Evolutionary conservation across 1,284 basidiomycete species (phyloP), one percentile per base, ranked within the genome.

Genomic region (Erythrobasidium hasegawianum): DNA sequence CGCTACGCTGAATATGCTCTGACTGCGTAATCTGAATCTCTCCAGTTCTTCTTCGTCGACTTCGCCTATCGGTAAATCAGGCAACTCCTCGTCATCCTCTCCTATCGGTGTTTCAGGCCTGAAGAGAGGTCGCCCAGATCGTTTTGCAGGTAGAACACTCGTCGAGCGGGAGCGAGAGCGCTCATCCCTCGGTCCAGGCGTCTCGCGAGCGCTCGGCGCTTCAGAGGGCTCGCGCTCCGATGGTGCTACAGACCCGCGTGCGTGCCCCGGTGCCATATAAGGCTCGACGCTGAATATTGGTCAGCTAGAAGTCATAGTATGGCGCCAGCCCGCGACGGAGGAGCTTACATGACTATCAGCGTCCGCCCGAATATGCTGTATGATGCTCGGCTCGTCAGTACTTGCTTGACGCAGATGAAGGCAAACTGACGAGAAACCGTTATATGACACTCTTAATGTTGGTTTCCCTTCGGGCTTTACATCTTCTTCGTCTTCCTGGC

Each of bases 281-380:
- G 64, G 64, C 38, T 67, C 64, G 57, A 67, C 64, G 18, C 64
- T 67, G 52, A 14, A 33, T 4, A 5, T 4, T 11, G 5, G 11
- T 33, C 33, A 33, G 33, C 33, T 33, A n/a, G n/a, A n/a, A n/a
- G n/a, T 33, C 33, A 33, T 33, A 11, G 33, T 33, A n/a, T n/a
- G n/a, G n/a, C n/a, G n/a, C n/a, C n/a, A n/a, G n/a, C n/a, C 33
- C 11, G 33, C 4, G 33, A 11, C 33, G 11, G 33, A 33, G 4
- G 4, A 11, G 11, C 33, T 16, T 70, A 69, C 22, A 74, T 73
- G 38, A 75, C 68, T 1, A 75, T 71, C 16, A 75, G 70, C 55
- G 74, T 69, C 55, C 72, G 43, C 5, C 43, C 43, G 22, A 47
- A 47, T n/a, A 47, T 47, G 8, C 43, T 47, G 22, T 47, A 8